Evolutionary conservation across 441 rosid genomes (phyloP).

Genomic region (Mallotus japonicus): DNA sequence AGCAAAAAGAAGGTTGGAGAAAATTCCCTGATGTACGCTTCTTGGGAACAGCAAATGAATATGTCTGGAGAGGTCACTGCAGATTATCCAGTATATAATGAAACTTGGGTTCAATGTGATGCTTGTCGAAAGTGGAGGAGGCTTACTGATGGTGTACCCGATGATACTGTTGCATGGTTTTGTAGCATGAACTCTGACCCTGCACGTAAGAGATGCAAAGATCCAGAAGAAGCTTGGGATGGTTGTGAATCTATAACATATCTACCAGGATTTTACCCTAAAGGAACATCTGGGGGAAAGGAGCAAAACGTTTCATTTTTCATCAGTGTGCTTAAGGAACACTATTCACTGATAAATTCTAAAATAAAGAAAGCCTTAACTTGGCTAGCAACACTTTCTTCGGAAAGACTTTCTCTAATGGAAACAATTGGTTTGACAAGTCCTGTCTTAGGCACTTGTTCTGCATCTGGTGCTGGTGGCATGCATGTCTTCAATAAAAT

Average conservation of each 20-base stretch:
- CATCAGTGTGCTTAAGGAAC: constrained; percentile 64
- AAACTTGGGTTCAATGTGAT: constrained; percentile 93
- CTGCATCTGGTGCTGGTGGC: constrained; percentile 36
- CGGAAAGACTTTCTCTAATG: constrained; percentile 75
- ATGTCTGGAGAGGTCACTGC: constrained; percentile 33
- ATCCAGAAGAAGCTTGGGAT: constrained; percentile 82
- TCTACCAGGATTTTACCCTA: constrained; percentile 72
- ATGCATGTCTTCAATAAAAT: constrained; percentile 51
- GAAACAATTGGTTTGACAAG: constrained; percentile 74
- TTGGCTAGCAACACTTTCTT: constrained; percentile 77
- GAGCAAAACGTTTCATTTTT: constrained; percentile 72
- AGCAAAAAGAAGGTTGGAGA: constrained; percentile 35
- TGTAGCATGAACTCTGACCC: constrained; percentile 87
- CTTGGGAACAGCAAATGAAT: constrained; percentile 26
- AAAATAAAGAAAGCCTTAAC: constrained; percentile 61
- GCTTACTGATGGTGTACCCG: constrained; percentile 44
- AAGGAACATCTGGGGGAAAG: constrained; percentile 60
- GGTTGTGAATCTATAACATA: constrained; percentile 48
- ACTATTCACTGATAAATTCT: constrained; percentile 47
- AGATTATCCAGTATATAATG: constrained; percentile 38
- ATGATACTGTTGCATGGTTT: constrained; percentile 72
- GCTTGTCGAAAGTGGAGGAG: constrained; percentile 93
- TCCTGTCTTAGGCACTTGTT: constrained; percentile 49
- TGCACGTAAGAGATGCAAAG: constrained; percentile 60
- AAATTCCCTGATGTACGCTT: constrained; percentile 11